phyloP scores from a whole-genome alignment of 148 eudicot species.

The Vaccinium corymbosum region DNA sequence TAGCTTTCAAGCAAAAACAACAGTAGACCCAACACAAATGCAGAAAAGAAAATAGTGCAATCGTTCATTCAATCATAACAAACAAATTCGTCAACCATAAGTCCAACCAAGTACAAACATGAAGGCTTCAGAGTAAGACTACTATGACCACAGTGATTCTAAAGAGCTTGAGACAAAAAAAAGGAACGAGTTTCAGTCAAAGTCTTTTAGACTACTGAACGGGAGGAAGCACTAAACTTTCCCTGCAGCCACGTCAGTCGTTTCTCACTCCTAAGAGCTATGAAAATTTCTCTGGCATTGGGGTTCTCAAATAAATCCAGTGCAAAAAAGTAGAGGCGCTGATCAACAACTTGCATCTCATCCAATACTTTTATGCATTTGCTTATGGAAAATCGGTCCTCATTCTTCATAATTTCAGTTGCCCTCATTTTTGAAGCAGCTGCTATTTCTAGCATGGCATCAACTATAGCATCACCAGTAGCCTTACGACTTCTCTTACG shows the following conservation, averaged over 20 bases:
- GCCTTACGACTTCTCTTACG: slow-evolving; percentile 76
- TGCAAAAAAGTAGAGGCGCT: slow-evolving; percentile 58
- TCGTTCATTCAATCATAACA: slow-evolving; percentile 5
- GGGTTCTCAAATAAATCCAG: slow-evolving; percentile 62
- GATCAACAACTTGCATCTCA: slow-evolving; percentile 69
- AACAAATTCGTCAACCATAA: slow-evolving; percentile 1
- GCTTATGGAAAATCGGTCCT: slow-evolving; percentile 64
- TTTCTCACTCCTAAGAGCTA: slow-evolving; percentile 53
- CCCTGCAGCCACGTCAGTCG: slow-evolving; percentile 57
- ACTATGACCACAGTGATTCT: not conserved
- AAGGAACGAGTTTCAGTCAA: slow-evolving; percentile 3
- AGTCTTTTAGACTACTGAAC: slow-evolving; percentile 24
- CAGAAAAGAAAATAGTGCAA: not conserved
- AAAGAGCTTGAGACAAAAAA: not conserved
- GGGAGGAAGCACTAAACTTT: slow-evolving; percentile 42
- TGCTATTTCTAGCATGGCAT: slow-evolving; percentile 81
- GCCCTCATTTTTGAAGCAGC: slow-evolving; percentile 80
- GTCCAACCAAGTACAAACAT: slow-evolving; percentile 13
- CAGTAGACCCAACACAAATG: not conserved
- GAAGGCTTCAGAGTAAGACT: not conserved
- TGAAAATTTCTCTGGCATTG: slow-evolving; percentile 55
- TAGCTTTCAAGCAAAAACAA: slow-evolving; percentile 15
- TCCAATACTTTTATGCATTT: slow-evolving; percentile 65
- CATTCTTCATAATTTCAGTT: slow-evolving; percentile 57
- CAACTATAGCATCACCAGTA: slow-evolving; percentile 68